Evolutionary conservation across 169 alveolate genomes (phyloP), one percentile per base, ranked within the genome.

Genomic region (Plasmodium ovale): DNA sequence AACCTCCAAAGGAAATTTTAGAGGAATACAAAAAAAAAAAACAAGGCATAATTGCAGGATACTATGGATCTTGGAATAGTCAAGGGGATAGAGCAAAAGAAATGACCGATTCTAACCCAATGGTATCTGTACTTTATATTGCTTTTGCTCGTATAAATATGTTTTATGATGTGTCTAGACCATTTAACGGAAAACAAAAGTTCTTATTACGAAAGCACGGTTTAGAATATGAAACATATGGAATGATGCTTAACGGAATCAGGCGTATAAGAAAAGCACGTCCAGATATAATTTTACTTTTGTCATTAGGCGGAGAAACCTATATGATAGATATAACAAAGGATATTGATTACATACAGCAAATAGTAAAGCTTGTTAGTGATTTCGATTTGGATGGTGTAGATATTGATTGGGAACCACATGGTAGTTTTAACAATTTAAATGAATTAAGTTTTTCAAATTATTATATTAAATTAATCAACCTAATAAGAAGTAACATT

Each of bases 361-460:
- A 54, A 25, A 72, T 53, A 72, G 68, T 54, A 29, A 72, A 72
- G 71, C 51, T 72, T 16, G 70, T 72, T 14, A 72, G 35, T 31
- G 69, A 72, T 31, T 72, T 72, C 54, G 87, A 72, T 54, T 72
- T 72, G 35, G 87, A 72, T 54, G 87, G 87, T 72, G 87, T 72
- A 51, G 87, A 72, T 53, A 72, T 72, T 72, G 87, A 72, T n/a
- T 72, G 87, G 87, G 87, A 72, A 72, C 87, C 87, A 54, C 68
- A 72, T 72, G 87, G 87, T 25, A 72, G 87, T 60, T 72, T 72
- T 54, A 72, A 72, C 59, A 72, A 72, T 35, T 59, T 72, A 72
- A 72, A 72, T 60, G 87, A 72, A 33, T 47, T 72, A n/a, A 42
- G 33, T 23, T 72, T 19, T 44, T 72, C 87, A 51, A 39, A 54